Conservation (phyloP, 2,329 filamentous ascomycete genomes). For the Monosporascus sp. region DNA sequence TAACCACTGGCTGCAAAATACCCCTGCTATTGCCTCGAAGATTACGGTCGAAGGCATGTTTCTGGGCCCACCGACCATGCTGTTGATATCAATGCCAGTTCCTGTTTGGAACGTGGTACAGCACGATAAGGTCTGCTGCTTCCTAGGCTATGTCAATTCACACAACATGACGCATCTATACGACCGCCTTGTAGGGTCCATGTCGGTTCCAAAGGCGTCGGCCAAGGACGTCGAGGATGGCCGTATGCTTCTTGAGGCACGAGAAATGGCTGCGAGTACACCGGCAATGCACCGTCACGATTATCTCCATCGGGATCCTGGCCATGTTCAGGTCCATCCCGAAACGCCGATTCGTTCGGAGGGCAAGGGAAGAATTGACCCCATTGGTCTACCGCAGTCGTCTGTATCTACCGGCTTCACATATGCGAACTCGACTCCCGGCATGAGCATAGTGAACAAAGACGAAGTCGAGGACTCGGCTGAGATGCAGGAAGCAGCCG, state of each 20-base stretch:
- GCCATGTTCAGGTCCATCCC: slow-evolving; percentile 17
- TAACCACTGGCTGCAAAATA: slow-evolving; percentile 60
- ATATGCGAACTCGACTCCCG: slow-evolving; percentile 20
- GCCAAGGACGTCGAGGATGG: slow-evolving; percentile 53
- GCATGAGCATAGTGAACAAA: slow-evolving; percentile 31
- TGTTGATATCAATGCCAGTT: slow-evolving; percentile 61
- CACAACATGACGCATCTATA: slow-evolving; percentile 64
- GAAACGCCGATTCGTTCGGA: slow-evolving; percentile 26
- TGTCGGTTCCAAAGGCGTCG: slow-evolving; percentile 38
- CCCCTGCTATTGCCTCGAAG: slow-evolving; percentile 49
- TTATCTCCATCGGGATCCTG: slow-evolving; percentile 9
- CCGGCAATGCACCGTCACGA: slow-evolving; percentile 26
- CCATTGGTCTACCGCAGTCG: slow-evolving; percentile 19
- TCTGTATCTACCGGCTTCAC: slow-evolving; percentile 12
- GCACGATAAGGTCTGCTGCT: slow-evolving; percentile 62
- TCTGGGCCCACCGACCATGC: slow-evolving; percentile 59
- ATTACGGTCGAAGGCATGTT: slow-evolving; percentile 65
- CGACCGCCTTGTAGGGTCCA: slow-evolving; percentile 48
- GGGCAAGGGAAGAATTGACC: slow-evolving; percentile 18
- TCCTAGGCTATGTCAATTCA: slow-evolving; percentile 60
- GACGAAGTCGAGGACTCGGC: slow-evolving; percentile 57
- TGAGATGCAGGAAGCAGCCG: slow-evolving; percentile 64
- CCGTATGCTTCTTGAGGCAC: slow-evolving; percentile 49
- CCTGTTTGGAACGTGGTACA: slow-evolving; percentile 60
- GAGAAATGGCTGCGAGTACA: slow-evolving; percentile 38